phyloP scores from a whole-genome alignment of 1,284 basidiomycete genomes.

The Trichosporon asahii region DNA sequence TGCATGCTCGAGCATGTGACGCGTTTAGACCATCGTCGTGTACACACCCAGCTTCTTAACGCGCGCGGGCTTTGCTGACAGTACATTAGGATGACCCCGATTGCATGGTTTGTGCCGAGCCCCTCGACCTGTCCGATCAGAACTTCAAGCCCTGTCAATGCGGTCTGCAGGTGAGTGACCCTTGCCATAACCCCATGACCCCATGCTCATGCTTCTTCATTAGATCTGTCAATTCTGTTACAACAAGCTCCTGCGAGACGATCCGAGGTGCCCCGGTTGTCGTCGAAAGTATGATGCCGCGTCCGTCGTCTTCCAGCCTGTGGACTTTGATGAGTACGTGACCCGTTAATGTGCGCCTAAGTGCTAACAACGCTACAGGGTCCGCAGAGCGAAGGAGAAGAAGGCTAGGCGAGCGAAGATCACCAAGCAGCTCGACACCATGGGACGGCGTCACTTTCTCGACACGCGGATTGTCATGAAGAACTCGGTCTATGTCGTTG shows the following conservation, averaged over 20 bases:
- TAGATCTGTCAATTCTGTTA: slow-evolving; percentile 99
- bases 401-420: slow-evolving; percentile 95
- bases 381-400: slow-evolving; percentile 90
- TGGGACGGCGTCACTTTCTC: slow-evolving; percentile 81
- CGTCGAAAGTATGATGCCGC: slow-evolving; percentile 90
- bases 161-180: slow-evolving; percentile 79
- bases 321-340: slow-evolving; percentile 90
- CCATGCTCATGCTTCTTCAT: slow-evolving; percentile 11
- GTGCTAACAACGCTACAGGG: slow-evolving; percentile 57
- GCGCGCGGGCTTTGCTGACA: slow-evolving; percentile 11
- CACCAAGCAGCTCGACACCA: slow-evolving; percentile 87
- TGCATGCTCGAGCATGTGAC: neutral
- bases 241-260: slow-evolving; percentile 96
- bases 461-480: slow-evolving; percentile 96
- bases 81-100: slow-evolving; percentile 82
- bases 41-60: neutral
- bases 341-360: neutral
- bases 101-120: slow-evolving; percentile 96
- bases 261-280: slow-evolving; percentile 95
- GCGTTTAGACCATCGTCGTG: neutral
- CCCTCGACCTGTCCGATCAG: slow-evolving; percentile 97
- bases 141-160: slow-evolving; percentile 99
- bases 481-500: slow-evolving; percentile 93
- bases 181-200: slow-evolving; percentile 18
- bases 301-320: slow-evolving; percentile 90